A percentile compares a stretch with the other conserved stretches of the same genome.
These are phyloP conservation scores for Hymenoscyphus albidus DNA, from an alignment of 2,329 filamentous ascomycete species.

Conservation along the genomic window DNA sequence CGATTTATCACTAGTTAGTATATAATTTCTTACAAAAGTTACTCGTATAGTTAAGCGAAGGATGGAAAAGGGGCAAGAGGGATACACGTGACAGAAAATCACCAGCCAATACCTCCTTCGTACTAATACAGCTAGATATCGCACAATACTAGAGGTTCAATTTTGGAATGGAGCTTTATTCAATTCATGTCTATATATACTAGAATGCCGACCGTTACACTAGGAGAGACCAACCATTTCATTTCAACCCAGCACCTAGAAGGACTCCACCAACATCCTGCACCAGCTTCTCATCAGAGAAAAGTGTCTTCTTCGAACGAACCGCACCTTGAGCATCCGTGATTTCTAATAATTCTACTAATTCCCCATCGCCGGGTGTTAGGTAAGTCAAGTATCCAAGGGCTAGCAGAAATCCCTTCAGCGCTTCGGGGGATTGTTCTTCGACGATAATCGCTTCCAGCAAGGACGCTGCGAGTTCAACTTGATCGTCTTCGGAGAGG, in stretches of 20 bases:
- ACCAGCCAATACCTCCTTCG: background rate
- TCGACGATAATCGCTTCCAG: constrained; percentile 67
- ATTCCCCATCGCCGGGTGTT: constrained; percentile 63
- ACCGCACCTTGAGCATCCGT: constrained; percentile 71
- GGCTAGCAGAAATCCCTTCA: constrained; percentile 72
- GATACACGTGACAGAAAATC: no score
- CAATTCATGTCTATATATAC: background rate
- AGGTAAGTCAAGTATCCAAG: constrained; percentile 74
- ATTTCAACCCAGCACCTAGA: constrained; percentile 35
- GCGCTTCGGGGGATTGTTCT: constrained; percentile 61
- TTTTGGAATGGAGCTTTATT: background rate
- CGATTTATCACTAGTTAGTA: no score
- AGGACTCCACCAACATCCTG: constrained; percentile 45
- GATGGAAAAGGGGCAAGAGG: no score
- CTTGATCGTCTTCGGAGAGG: constrained; percentile 66
- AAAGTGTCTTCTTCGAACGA: constrained; percentile 50
- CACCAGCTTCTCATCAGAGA: constrained; percentile 56
- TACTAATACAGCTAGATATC: background rate
- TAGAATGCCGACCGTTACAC: background rate
- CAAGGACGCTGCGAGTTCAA: constrained; percentile 77
- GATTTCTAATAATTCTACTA: constrained; percentile 74
- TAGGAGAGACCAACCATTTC: constrained; percentile 8
- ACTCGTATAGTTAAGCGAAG: no score
- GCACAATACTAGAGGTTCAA: background rate
- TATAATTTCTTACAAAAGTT: no score